phyloP scores from a whole-genome alignment of 805 yeast species.

The Jamesozyma hellenica region DNA sequence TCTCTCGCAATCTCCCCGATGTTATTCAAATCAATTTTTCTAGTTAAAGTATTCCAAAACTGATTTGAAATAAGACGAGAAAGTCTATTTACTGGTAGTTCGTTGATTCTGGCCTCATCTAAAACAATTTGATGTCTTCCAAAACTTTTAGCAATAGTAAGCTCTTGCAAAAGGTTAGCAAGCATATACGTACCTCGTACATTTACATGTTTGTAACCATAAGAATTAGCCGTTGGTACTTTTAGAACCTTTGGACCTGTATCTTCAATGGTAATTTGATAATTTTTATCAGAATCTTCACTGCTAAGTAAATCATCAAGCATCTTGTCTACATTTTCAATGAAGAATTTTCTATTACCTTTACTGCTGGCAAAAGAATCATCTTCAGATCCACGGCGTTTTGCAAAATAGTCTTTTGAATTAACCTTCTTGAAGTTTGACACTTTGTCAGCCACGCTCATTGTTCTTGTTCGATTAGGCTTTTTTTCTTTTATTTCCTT shows the following conservation, averaged over 20 bases:
- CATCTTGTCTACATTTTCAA: constrained; percentile 64
- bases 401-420: constrained; percentile 18
- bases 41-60: constrained; percentile 73
- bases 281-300: constrained; percentile 79
- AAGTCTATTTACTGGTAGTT: constrained; percentile 75
- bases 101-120: constrained; percentile 73
- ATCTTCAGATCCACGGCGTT: constrained; percentile 46
- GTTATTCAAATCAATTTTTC: constrained; percentile 52
- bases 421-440: constrained; percentile 14
- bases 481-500: constrained; percentile 20
- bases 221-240: constrained; percentile 73
- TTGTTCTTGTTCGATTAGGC: constrained; percentile 46
- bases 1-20: constrained; percentile 65
- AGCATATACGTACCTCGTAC: constrained; percentile 83
- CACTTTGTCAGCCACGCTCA: constrained; percentile 34
- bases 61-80: constrained; percentile 59
- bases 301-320: constrained; percentile 52
- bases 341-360: constrained; percentile 42
- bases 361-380: constrained; percentile 31
- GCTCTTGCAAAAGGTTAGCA: constrained; percentile 74
- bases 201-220: constrained; percentile 62
- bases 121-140: constrained; percentile 68
- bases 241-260: constrained; percentile 68
- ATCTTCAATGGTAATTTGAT: constrained; percentile 77
- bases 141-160: constrained; percentile 71